Base-by-base conservation (phyloP, 306 rosid species). In the Hippophae gyantsensis region DNA sequence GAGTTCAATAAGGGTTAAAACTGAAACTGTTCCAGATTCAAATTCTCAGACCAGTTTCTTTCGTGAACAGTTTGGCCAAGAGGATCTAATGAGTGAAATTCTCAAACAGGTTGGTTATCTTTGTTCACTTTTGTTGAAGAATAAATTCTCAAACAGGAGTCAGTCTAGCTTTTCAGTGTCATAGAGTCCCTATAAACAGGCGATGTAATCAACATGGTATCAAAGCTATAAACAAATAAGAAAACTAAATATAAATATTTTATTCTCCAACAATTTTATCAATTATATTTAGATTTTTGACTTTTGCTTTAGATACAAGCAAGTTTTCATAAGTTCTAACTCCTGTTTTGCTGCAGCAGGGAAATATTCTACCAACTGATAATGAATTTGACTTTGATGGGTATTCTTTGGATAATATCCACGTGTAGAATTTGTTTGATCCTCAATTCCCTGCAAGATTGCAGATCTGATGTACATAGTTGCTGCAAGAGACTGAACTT, bases 71-170 rank as follows among this genome's bases (percentile, higher is more conserved):
- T 88, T 69, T 56, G 97, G 84, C 26, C 97, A 86, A 73, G 99
- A 93, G 6, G 99, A 93, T 74, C 86, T 93, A 50, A 82, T 93
- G 94, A 93, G 95, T 70, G 95, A 88, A 58, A 80, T 93, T 68
- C 78, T 93, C 67, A 86, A 84, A 76, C 97, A 93, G 95, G 99
- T 93, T 70, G 9, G 71, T 72, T 63, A 42, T 64, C 58, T 58
- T 43, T 62, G 44, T 61, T 55, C 11, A 9, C 43, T 62, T 42
- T 40, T 18, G 53, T 50, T 10, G 0, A 26, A 55, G 50, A 41
- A 51, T 52, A 18, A 18, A 18, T 18, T 18, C 23, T 18, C 23
- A 18, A 18, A 18, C 23, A 18, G 23, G 23, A 18, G 23, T 18
- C 23, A 18, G 23, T 18, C 38, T 32, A 32, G 5, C 38, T 32